Base-by-base conservation (phyloP, 1,284 basidiomycete species). In the Ganoderma multipileum region DNA sequence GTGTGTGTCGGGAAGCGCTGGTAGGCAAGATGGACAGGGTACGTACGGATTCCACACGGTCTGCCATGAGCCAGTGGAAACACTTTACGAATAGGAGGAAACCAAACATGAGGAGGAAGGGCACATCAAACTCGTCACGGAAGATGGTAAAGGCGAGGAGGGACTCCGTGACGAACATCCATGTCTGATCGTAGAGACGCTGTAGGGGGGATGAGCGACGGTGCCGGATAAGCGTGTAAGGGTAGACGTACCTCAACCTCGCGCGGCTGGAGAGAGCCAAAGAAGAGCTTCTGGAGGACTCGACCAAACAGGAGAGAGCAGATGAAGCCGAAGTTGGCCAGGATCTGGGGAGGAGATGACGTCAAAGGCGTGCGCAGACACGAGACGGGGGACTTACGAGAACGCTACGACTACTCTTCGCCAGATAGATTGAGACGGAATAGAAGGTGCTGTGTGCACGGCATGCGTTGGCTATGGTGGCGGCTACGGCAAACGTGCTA, bases 121-220 rank as follows among this genome's bases (percentile, higher is more conserved):
- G 89, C n/a, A 93, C 89, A 80, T 98, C 94, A 79, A 96, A 95
- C 80, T 96, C 94, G 79, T 96, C 94, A 67, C 96, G 88, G 83
- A 99, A 99, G 75, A 99, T 98, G 38, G 97, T 97, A 78, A 99
- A 93, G 2, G 97, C 97, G 60, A 99, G 84, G 50, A 99, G 85
- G 7, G 95, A 97, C 79, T 99, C 97, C 0, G 97, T 99, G 65
- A 99, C 89, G 80, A 98, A 98, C 83, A 97, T 97, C 97, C 98
- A 99, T 55, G 95, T 87, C 70, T 95, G 87, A 78, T 99, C 97
- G 80, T 98, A 98, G 1, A 99, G 85, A 58, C 97, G 93, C 95
- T 97, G 77, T 20, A 2, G 66, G 44, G 61, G 66, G 61, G 36
- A 52, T 58, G 55, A 26, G 62, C 47, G 26, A 30, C 52, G 44